Conservation (phyloP, 116 monocot species). For the Cymodocea nodosa region DNA sequence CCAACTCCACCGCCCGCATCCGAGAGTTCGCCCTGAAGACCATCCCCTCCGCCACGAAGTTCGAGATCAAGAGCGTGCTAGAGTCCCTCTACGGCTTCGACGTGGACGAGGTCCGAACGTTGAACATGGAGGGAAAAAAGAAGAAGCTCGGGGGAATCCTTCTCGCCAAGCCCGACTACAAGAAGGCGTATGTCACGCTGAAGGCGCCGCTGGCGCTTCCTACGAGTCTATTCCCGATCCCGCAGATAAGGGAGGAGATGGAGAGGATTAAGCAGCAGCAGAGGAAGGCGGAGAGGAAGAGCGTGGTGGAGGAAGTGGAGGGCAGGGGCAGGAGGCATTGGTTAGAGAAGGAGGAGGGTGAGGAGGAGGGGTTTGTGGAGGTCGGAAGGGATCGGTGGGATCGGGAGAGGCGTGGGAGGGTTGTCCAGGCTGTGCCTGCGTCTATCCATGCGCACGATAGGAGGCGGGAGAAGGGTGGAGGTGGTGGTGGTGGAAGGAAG, state of each 20-base stretch:
- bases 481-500: constrained; percentile 5
- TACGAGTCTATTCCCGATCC: constrained; percentile 60
- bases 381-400: constrained; percentile 9
- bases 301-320: constrained; percentile 32
- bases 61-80: constrained; percentile 91
- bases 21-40: constrained; percentile 89
- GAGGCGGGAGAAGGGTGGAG: not conserved
- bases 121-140: constrained; percentile 99
- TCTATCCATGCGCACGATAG: not conserved
- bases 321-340: constrained; percentile 6
- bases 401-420: constrained; percentile 5
- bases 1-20: constrained; percentile 19
- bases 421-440: not conserved
- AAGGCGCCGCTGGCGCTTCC: constrained; percentile 53
- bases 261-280: constrained; percentile 27
- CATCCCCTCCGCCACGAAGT: constrained; percentile 90
- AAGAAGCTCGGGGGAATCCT: constrained; percentile 54
- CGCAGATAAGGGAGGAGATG: constrained; percentile 36
- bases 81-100: constrained; percentile 96
- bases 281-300: constrained; percentile 17
- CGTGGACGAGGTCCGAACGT: constrained; percentile 76
- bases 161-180: constrained; percentile 85
- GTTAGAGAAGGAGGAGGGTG: constrained; percentile 6
- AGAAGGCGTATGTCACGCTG: constrained; percentile 95
- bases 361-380: constrained; percentile 4